Evolutionary conservation across 164 flowering plant genomes (phyloP).

Genomic region (Brasenia schreberi): DNA sequence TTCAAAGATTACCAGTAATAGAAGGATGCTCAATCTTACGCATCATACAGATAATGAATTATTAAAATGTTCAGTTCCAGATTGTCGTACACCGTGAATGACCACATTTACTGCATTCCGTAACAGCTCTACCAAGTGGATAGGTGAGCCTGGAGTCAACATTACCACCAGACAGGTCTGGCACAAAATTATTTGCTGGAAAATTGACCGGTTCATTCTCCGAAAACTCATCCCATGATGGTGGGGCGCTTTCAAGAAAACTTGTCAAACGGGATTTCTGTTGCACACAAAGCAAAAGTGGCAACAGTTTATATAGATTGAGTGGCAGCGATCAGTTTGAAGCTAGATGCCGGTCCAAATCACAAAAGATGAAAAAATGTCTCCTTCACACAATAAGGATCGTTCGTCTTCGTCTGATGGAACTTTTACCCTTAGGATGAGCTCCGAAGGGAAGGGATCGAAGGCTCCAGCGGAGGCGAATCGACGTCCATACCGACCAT

Average conservation of each 20-base stretch:
- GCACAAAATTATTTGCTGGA: constrained; percentile 5
- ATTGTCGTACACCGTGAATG: constrained; percentile 21
- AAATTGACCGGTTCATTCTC: constrained; percentile 21
- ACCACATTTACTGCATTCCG: constrained; percentile 33
- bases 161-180: constrained; percentile 15
- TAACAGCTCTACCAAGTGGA: constrained; percentile 25
- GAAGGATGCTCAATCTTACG: too few species aligned
- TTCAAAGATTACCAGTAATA: too few species aligned
- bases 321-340: neutral
- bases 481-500: too few species aligned
- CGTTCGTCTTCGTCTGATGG: too few species aligned
- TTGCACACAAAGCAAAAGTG: neutral
- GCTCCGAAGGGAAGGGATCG: too few species aligned
- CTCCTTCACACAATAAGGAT: too few species aligned
- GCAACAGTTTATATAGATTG: neutral
- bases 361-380: too few species aligned
- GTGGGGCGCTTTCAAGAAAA: constrained; percentile 57
- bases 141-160: constrained; percentile 14
- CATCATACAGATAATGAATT: too few species aligned
- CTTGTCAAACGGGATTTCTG: constrained; percentile 86
- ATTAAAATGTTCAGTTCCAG: constrained; percentile 27
- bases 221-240: constrained; percentile 48
- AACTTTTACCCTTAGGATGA: too few species aligned
- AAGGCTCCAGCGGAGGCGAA: too few species aligned
- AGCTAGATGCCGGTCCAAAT: neutral